Conservation (phyloP, 2,329 filamentous ascomycete species). For the Curvularia verruculosa region DNA sequence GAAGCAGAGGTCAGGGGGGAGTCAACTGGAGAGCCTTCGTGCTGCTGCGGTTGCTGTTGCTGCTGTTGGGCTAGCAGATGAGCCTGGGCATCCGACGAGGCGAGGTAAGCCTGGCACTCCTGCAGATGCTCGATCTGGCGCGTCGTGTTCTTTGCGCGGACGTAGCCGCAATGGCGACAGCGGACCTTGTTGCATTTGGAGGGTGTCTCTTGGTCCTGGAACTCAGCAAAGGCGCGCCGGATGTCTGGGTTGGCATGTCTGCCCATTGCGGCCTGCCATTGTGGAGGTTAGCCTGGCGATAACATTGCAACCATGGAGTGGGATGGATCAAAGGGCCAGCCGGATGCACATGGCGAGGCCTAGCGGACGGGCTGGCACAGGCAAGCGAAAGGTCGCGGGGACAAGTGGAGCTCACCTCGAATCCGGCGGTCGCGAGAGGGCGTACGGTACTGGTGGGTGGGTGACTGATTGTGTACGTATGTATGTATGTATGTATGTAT, state of each 20-base stretch:
- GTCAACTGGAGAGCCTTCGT: conserved; percentile 25
- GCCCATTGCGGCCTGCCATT: conserved; percentile 30
- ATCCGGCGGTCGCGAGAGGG: conserved; percentile 12
- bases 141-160: conserved; percentile 59
- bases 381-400: conserved; percentile 5
- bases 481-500: too few species aligned
- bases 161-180: conserved; percentile 57
- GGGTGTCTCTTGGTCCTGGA: conserved; percentile 50
- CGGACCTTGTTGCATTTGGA: conserved; percentile 58
- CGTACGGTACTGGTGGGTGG: conserved; percentile 17
- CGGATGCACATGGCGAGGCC: neutral
- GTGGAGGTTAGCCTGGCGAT: conserved; percentile 20
- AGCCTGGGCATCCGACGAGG: conserved; percentile 52
- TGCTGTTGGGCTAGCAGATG: conserved; percentile 31
- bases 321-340: neutral
- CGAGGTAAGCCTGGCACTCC: conserved; percentile 53
- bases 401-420: conserved; percentile 23
- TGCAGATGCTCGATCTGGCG: conserved; percentile 59
- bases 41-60: conserved; percentile 20
- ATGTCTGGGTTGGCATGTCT: conserved; percentile 53
- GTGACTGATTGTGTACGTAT: too few species aligned
- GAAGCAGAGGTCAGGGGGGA: conserved; percentile 21
- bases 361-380: too few species aligned
- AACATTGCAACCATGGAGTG: conserved; percentile 3
- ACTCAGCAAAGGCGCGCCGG: conserved; percentile 47